Evolutionary conservation across 75 land plant species (phyloP).

Genomic region (Sequoia sempervirens): DNA sequence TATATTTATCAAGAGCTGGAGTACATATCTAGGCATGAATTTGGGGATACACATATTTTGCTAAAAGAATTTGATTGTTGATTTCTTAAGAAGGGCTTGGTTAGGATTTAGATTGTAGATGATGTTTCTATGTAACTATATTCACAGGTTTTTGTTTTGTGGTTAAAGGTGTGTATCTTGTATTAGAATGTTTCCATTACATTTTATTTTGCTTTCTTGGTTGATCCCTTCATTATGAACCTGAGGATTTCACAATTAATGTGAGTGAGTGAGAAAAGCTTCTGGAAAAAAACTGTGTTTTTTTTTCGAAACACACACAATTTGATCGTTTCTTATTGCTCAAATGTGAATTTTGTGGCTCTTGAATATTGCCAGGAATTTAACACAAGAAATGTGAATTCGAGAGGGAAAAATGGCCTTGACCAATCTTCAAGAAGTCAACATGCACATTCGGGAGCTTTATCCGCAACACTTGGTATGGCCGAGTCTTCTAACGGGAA

Average conservation of each 20-base stretch:
- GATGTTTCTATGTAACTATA: background rate
- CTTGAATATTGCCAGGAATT: conserved; percentile 2
- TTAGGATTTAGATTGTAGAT: background rate
- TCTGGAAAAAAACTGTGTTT: too few species aligned
- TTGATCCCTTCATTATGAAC: too few species aligned
- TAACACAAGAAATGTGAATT: background rate
- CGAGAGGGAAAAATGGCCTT: background rate
- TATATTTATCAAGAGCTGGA: background rate
- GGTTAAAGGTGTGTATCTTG: background rate
- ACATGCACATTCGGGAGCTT: background rate
- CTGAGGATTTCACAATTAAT: too few species aligned
- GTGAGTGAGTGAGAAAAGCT: too few species aligned
- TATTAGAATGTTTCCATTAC: background rate
- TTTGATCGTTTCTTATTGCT: background rate
- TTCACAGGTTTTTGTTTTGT: background rate
- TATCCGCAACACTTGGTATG: background rate
- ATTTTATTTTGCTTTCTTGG: background rate
- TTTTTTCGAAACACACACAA: too few species aligned
- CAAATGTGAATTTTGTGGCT: background rate
- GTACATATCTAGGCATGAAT: background rate
- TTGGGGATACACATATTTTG: background rate
- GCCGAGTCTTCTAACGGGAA: conserved; percentile 10
- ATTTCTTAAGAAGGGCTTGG: background rate
- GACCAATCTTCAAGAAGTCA: conserved; percentile 1
- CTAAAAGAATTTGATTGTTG: background rate